phyloP scores from a whole-genome alignment of 495 filamentous ascomycete genomes.

The Schizothecium vesticola region DNA sequence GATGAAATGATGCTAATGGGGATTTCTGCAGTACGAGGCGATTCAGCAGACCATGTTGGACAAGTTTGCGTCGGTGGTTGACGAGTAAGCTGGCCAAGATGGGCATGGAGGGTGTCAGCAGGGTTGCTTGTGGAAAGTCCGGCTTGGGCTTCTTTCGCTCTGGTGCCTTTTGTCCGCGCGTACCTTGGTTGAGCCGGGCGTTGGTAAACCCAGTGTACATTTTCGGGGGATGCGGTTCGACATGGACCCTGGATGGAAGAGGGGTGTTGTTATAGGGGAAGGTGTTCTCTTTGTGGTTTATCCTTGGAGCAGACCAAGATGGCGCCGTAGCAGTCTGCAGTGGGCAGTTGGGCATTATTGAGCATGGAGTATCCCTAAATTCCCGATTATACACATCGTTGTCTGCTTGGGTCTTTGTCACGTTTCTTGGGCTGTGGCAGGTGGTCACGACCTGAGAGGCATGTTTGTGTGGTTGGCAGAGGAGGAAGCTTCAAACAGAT shows the following conservation, averaged over 20 bases:
- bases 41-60: conserved; percentile 87
- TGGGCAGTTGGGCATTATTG: not conserved
- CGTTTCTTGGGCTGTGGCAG: not conserved
- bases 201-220: conserved; percentile 1
- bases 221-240: not conserved
- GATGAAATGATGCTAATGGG: conserved; percentile 4
- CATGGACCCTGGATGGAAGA: not conserved
- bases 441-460: not conserved
- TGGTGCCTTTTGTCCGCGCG: not conserved
- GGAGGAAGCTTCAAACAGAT: not conserved
- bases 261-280: not conserved
- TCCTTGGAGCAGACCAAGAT: not conserved
- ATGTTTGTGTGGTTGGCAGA: not conserved
- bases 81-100: conserved; percentile 63
- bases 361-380: not conserved
- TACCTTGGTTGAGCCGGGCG: not conserved
- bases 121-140: not conserved
- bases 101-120: not conserved
- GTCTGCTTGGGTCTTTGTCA: not conserved
- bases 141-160: not conserved
- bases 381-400: not conserved
- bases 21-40: conserved; percentile 67
- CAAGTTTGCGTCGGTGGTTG: conserved; percentile 87
- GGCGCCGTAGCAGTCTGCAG: not conserved
- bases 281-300: not conserved